Conservation (phyloP, 208 protist species). For the Plasmodiophora brassicae region DNA sequence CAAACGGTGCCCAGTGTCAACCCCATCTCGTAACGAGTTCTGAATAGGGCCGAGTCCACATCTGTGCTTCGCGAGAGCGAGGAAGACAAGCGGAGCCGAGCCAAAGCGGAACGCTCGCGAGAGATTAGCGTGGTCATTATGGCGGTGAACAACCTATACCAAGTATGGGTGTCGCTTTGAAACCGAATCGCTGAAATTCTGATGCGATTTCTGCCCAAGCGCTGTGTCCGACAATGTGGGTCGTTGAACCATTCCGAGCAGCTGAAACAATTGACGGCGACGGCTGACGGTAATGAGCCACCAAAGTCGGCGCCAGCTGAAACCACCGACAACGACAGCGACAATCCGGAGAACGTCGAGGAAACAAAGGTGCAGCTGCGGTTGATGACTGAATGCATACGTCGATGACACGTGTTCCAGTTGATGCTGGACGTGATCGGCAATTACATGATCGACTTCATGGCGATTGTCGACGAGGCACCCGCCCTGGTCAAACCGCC, state of each 20-base stretch:
- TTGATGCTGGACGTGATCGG: slow-evolving; percentile 9
- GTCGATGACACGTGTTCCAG: too few species aligned
- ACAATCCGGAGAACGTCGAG: not conserved
- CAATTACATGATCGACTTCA: not conserved
- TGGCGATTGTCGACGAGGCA: not conserved
- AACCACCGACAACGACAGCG: not conserved
- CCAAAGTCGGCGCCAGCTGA: not conserved
- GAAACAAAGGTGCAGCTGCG: not conserved
- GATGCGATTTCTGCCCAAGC: not conserved
- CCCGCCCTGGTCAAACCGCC: too few species aligned
- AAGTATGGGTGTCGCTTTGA: too few species aligned
- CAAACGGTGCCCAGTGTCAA: not conserved
- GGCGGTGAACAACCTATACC: slow-evolving; percentile 17
- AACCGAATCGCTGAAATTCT: too few species aligned
- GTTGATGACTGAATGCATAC: too few species aligned
- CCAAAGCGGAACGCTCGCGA: not conserved
- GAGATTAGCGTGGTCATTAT: slow-evolving; percentile 17
- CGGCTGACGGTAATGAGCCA: not conserved
- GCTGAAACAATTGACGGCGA: not conserved
- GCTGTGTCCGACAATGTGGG: not conserved
- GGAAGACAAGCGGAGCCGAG: not conserved
- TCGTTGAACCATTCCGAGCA: slow-evolving; percentile 13
- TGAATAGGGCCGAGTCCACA: not conserved
- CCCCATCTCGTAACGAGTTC: not conserved
- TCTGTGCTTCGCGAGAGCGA: not conserved